Evolutionary conservation across 768 basidiomycete genomes (phyloP).

Genomic region (Psilocybe subaeruginosa): DNA sequence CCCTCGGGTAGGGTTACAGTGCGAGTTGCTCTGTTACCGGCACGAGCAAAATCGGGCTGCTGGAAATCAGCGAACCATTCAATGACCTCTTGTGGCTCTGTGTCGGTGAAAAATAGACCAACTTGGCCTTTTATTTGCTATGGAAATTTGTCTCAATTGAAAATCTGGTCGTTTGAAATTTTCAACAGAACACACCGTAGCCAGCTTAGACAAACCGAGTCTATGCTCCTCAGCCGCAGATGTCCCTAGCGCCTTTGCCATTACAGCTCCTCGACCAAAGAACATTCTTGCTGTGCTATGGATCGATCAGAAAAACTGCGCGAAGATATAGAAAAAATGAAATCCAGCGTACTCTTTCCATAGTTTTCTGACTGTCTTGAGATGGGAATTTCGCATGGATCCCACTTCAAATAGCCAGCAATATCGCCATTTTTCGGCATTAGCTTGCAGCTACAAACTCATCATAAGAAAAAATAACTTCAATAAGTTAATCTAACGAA

Average conservation of each 20-base stretch:
- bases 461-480: constrained; percentile 2
- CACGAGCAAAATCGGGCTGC: constrained; percentile 89
- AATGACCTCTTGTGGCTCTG: constrained; percentile 85
- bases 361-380: constrained; percentile 90
- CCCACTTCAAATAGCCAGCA: constrained; percentile 97
- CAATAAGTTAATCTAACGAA: constrained; percentile 33
- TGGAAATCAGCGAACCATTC: constrained; percentile 95
- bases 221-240: constrained; percentile 87
- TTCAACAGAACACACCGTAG: constrained; percentile 52
- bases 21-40: constrained; percentile 78
- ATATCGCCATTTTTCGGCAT: constrained; percentile 89
- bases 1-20: constrained; percentile 81
- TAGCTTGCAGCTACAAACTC: constrained; percentile 67
- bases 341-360: constrained; percentile 82
- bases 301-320: neutral
- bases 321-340: neutral
- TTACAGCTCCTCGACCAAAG: constrained; percentile 84
- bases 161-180: constrained; percentile 3
- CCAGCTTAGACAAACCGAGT: constrained; percentile 76
- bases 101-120: constrained; percentile 91
- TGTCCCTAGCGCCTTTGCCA: constrained; percentile 94
- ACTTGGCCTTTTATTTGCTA: constrained; percentile 96
- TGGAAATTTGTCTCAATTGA: neutral
- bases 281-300: constrained; percentile 86
- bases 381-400: constrained; percentile 91